Evolutionary conservation across 345 rosid species (phyloP), one percentile per base, ranked within the genome.

Genomic region (Gossypium thurberi): DNA sequence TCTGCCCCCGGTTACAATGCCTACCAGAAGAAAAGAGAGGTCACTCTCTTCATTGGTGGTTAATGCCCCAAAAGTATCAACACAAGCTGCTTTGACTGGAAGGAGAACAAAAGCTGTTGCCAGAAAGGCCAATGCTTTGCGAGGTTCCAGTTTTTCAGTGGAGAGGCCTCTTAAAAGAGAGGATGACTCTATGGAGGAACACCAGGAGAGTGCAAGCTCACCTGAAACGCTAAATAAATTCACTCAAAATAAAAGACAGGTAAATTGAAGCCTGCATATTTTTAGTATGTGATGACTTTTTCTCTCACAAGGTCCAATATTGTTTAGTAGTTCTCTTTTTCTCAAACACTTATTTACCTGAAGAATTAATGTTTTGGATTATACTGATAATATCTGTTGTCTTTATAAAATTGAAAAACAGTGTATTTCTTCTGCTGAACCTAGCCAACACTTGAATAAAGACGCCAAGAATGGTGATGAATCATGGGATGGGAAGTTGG

Each of bases 31-130:
- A 81, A 95, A 95, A 81, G 99, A 95, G 82, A 87, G 98, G 81
- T 95, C 99, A 47, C 86, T 95, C 78, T 91, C 98, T 28, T 90
- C 95, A 18, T 81, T 95, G 88, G 99, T 91, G 52, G 96, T 95
- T 67, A 87, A 82, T 74, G 79, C 94, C 75, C 97, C 98, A 52
- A 87, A 85, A 78, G 91, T 87, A 58, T 86, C 90, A 77, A 75
- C 86, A 50, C 89, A 86, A 81, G 70, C 85, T 82, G 82, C 86
- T 68, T 78, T 86, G 77, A 86, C 97, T 14, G 92, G 96, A 42
- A 89, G 86, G 85, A 86, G 97, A 85, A 83, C 90, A 64, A 91
- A 87, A 82, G 72, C 85, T 73, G 56, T 78, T 42, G 65, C 81
- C 55, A 90, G 90, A 73, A 94, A 87, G 82, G 82, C 81, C 78